Percentiles rank a stretch among this genome's conserved stretches.
Evolutionary conservation across 441 rosid species (phyloP).

Genomic region (Brassica balearica): DNA sequence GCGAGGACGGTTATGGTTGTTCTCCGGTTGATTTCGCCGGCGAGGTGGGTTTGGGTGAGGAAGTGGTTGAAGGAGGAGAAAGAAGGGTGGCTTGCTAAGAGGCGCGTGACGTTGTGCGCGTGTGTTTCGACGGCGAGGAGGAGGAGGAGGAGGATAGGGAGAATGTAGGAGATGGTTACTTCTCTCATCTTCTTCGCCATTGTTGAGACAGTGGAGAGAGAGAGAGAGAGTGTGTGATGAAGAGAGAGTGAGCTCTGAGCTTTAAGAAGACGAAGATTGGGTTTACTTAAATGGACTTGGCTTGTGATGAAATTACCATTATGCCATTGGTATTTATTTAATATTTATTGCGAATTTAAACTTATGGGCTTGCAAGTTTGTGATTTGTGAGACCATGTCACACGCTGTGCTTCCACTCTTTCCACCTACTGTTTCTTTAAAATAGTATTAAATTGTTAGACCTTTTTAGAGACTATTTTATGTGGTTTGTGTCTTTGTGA

Average conservation of each 20-base stretch:
- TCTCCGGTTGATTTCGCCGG: slow-evolving; percentile 75
- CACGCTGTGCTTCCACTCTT: slow-evolving; percentile 9
- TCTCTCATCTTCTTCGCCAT: slow-evolving; percentile 42
- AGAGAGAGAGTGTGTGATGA: slow-evolving; percentile 13
- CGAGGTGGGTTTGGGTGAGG: slow-evolving; percentile 73
- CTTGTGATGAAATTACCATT: slow-evolving; percentile 9
- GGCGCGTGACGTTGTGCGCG: slow-evolving; percentile 72
- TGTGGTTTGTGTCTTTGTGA: not conserved
- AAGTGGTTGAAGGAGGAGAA: slow-evolving; percentile 73
- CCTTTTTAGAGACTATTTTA: not conserved
- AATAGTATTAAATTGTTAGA: not conserved
- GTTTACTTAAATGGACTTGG: slow-evolving; percentile 37
- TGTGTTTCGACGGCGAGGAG: slow-evolving; percentile 40
- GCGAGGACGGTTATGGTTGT: slow-evolving; percentile 73
- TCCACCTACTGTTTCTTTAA: slow-evolving; percentile 1
- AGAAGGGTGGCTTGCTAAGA: slow-evolving; percentile 63
- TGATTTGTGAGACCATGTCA: slow-evolving; percentile 27
- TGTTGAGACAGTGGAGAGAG: slow-evolving; percentile 19
- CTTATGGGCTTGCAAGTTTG: slow-evolving; percentile 27
- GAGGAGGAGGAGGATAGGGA: slow-evolving; percentile 32
- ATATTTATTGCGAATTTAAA: slow-evolving; percentile 28
- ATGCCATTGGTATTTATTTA: slow-evolving; percentile 11
- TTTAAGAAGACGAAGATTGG: slow-evolving; percentile 17
- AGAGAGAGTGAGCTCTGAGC: slow-evolving; percentile 24
- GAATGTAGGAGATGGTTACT: slow-evolving; percentile 27